Conservation (phyloP, 2,329 filamentous ascomycete genomes). For the Pseudogymnoascus sp. region DNA sequence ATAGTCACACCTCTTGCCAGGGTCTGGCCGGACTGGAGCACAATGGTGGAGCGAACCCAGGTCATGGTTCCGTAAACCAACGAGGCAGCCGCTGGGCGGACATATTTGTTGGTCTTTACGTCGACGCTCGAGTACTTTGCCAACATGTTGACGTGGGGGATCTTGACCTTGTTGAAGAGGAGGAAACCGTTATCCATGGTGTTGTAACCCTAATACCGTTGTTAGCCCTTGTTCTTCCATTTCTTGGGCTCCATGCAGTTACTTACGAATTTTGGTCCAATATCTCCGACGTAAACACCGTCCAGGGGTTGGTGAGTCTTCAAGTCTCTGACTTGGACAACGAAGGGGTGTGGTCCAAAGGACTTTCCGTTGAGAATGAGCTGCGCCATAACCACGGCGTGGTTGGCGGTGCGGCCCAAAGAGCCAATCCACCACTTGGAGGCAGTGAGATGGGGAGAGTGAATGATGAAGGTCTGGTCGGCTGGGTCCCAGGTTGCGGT, state of each 20-base stretch:
- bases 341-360: conserved; percentile 68
- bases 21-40: conserved; percentile 62
- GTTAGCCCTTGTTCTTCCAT: neutral
- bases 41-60: conserved; percentile 65
- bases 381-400: conserved; percentile 73
- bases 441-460: conserved; percentile 64
- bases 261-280: conserved; percentile 62
- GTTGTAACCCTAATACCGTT: conserved; percentile 44
- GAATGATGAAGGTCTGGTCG: conserved; percentile 66
- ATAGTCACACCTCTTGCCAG: conserved; percentile 71
- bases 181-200: conserved; percentile 79
- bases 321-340: conserved; percentile 64
- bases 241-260: neutral
- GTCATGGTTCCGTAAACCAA: conserved; percentile 69
- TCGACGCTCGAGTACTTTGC: conserved; percentile 63
- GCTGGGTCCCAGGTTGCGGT: conserved; percentile 56
- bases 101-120: conserved; percentile 57
- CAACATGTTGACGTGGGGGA: conserved; percentile 67
- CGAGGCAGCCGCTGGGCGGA: conserved; percentile 55
- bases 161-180: conserved; percentile 66
- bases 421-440: conserved; percentile 84
- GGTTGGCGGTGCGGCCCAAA: conserved; percentile 64
- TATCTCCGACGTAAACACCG: conserved; percentile 67
- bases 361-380: conserved; percentile 58
- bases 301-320: conserved; percentile 61